Evolutionary conservation across 768 basidiomycete genomes (phyloP).

Genomic region (Naematelia aurantialba): DNA sequence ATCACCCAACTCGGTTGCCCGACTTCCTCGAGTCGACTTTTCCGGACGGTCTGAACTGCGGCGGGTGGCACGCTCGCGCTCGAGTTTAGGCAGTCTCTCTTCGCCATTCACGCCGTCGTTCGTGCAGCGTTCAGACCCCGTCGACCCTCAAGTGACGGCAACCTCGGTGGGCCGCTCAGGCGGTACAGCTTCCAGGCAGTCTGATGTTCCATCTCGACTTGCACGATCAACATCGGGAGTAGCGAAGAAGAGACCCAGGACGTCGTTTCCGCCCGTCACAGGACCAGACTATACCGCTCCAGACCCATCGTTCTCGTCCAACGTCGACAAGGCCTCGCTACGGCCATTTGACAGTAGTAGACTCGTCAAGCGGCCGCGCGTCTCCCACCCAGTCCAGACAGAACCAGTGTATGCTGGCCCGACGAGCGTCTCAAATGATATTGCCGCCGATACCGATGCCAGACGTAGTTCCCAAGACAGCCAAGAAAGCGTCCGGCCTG

Average conservation of each 20-base stretch:
- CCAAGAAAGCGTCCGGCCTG: background rate
- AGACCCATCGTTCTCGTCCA: background rate
- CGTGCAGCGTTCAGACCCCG: background rate
- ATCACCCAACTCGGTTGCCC: background rate
- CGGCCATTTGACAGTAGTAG: conserved; percentile 5
- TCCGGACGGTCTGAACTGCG: background rate
- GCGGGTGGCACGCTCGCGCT: background rate
- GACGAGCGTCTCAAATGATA: background rate
- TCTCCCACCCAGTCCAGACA: background rate
- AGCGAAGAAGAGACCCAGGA: background rate
- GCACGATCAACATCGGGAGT: background rate
- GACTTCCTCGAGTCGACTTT: background rate
- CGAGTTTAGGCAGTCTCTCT: background rate
- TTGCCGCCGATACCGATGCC: too few species aligned
- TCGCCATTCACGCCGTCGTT: background rate
- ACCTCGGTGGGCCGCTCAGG: background rate
- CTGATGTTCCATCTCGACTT: too few species aligned
- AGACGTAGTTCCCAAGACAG: background rate
- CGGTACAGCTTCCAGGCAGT: background rate
- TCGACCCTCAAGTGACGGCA: background rate
- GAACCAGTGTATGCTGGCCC: background rate
- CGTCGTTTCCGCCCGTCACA: conserved; percentile 7
- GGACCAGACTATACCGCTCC: conserved; percentile 13
- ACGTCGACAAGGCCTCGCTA: background rate
- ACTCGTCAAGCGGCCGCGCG: background rate